Conservation (phyloP, 2,329 filamentous ascomycete species). For the Pyrenophora graminea region DNA sequence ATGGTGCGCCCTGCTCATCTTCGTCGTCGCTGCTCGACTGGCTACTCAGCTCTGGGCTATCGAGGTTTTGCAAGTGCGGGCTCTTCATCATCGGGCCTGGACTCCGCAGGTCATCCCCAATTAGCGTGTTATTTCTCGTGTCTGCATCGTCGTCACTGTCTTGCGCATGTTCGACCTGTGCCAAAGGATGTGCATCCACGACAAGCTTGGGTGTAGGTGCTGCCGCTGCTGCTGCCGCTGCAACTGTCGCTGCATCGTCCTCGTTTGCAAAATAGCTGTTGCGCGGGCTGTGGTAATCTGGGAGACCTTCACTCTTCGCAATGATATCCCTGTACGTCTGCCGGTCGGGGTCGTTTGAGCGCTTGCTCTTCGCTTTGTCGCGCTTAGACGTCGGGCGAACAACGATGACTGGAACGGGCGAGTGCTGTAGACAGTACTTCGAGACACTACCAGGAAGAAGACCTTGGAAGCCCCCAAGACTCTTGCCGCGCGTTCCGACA, state of each 20-base stretch:
- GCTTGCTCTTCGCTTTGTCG: slow-evolving; percentile 86
- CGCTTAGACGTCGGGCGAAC: slow-evolving; percentile 86
- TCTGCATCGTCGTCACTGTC: slow-evolving; percentile 26
- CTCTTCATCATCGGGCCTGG: slow-evolving; percentile 48
- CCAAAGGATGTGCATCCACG: slow-evolving; percentile 38
- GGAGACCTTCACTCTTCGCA: slow-evolving; percentile 63
- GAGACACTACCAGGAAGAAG: slow-evolving; percentile 87
- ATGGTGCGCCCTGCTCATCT: slow-evolving; percentile 32
- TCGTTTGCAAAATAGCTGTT: slow-evolving; percentile 50
- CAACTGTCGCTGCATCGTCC: slow-evolving; percentile 54
- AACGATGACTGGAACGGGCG: slow-evolving; percentile 89
- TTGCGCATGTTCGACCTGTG: slow-evolving; percentile 32
- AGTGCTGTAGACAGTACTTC: slow-evolving; percentile 93
- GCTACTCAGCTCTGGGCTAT: slow-evolving; percentile 46
- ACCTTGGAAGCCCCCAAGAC: slow-evolving; percentile 82
- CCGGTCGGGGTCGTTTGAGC: slow-evolving; percentile 73
- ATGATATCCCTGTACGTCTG: slow-evolving; percentile 80
- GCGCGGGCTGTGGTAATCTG: slow-evolving; percentile 54
- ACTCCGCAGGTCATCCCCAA: slow-evolving; percentile 34
- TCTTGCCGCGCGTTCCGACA: slow-evolving; percentile 84
- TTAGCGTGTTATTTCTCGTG: slow-evolving; percentile 4
- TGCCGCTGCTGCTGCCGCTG: slow-evolving; percentile 53
- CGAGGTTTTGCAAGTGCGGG: slow-evolving; percentile 45
- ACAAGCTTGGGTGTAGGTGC: slow-evolving; percentile 51
- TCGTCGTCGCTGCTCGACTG: slow-evolving; percentile 42